Evolutionary conservation across 768 basidiomycete species (phyloP), one percentile per base, ranked within the genome.

Genomic region (Russula ochroleuca): DNA sequence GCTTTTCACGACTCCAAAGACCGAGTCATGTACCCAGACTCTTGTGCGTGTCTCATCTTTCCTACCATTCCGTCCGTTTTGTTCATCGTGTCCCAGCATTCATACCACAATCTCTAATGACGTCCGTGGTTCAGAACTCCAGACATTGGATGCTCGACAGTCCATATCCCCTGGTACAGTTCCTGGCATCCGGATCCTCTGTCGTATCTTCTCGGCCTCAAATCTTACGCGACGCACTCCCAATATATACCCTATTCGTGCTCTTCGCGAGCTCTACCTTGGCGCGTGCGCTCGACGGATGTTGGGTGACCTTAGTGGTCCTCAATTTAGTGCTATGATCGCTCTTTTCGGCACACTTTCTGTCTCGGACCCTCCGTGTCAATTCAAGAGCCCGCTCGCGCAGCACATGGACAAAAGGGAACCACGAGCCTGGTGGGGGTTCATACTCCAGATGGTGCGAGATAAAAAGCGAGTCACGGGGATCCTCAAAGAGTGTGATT

Each of bases 341-440:
- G 33, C 59, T 2, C 56, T 68, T 43, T 61, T 67, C 54, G 68
- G 68, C 40, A 64, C 68, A 3, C 56, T 67, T 41, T 68, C 66
- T 43, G 50, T 51, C 50, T 19, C 40, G 23, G 37, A 52, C 41
- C 35, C 55, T 31, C 61, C 62, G 17, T 31, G 33, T 21, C 38
- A 45, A 48, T 57, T 52, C 25, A 48, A 37, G 28, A 63, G 57
- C 47, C 61, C 62, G 9, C 70, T 79, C 25, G 69, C 74, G 15
- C 68, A 72, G 15, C 71, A 69, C 57, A 71, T 77, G 28, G 63
- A 62, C 5, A 57, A 63, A n/a, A 28, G 54, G 21, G 40, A 69
- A 1, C 59, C 63, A 41, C 70, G 71, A 51, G 69, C 73, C 8
- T 78, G 82, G 68, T 87, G 85, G 86, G 45, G 74, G 17, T 77